Evolutionary conservation across 331 rosid genomes (phyloP).

Genomic region (Telfairia occidentalis): DNA sequence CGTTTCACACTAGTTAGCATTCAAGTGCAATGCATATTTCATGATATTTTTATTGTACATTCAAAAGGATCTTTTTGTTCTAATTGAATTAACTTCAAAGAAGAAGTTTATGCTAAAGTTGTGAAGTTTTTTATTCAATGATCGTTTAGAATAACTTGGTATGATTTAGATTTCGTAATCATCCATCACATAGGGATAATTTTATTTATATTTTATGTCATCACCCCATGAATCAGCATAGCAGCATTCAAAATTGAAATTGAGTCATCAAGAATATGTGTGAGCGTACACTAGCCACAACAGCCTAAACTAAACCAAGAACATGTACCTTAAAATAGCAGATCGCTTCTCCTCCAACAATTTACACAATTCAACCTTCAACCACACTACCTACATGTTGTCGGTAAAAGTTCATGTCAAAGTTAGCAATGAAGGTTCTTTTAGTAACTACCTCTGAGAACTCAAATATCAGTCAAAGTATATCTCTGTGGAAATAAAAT

Average conservation of each 20-base stretch:
- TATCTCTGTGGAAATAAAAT: not conserved
- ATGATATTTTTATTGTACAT: not conserved
- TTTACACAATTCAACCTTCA: conserved; percentile 80
- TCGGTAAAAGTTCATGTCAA: conserved; percentile 13
- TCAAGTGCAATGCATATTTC: not conserved
- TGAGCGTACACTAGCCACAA: not conserved
- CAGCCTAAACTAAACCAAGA: conserved; percentile 2
- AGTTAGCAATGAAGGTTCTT: not conserved
- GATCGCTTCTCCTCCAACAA: conserved; percentile 89
- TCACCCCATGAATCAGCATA: not conserved
- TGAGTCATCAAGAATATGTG: not conserved
- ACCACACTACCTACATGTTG: conserved; percentile 67
- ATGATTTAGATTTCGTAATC: not conserved
- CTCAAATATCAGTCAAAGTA: not conserved
- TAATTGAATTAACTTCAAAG: not conserved
- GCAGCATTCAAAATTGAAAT: not conserved
- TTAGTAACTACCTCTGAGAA: not conserved
- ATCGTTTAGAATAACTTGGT: not conserved
- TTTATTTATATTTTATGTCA: not conserved
- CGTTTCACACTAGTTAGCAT: not conserved
- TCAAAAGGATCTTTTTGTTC: not conserved
- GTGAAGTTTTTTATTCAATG: not conserved
- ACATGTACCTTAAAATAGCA: conserved; percentile 60
- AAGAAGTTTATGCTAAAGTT: not conserved
- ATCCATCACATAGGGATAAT: not conserved